Base-by-base conservation (phyloP, 2,329 filamentous ascomycete genomes). In the Aspergillus melleus region DNA sequence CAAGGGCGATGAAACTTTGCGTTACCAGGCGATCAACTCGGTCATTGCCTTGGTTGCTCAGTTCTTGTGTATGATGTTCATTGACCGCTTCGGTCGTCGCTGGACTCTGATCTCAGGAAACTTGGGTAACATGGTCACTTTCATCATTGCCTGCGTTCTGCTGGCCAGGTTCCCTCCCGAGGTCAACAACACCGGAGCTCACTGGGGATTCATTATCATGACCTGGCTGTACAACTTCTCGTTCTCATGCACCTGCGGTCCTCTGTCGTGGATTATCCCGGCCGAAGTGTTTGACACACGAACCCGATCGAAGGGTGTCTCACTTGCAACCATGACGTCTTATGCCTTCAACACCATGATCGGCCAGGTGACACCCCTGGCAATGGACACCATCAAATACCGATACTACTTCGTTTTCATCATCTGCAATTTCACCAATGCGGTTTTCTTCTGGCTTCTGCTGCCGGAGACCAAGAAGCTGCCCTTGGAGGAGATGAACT, bases 181-280 rank as follows among this genome's bases (percentile, higher is more conserved):
- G 2, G 74, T 73, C 1, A 75, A 73, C 51, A 77, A 80, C 63
- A 64, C 55, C n/a, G 67, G 71, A 59, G 62, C 71, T 20, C 70
- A 73, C 59, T 72, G 71, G 71, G 70, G 86, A 1, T 94, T 93
- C 75, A 93, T 93, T 62, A 80, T 85, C 58, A 83, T 87, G 67
- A 93, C 90, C 1, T 93, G 90, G 90, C 72, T 90, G 1, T 93
- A 91, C 81, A 92, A 93, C 76, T 89, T 92, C 78, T 88, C 83
- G 47, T 92, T 91, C 80, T 88, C 83, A 3, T 83, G 83, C 36
- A 89, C 88, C 2, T 90, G 88, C 60, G 90, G 90, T 22, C 89
- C 90, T 0, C 76, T 92, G 1, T 81, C 83, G 20, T 86, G 83
- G 82, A 84, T 85, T 57, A 79, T 81, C 36, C 76, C 74, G 0